Base-by-base conservation (phyloP, 73 alveolate genomes). In the Symbiodinium natans region DNA sequence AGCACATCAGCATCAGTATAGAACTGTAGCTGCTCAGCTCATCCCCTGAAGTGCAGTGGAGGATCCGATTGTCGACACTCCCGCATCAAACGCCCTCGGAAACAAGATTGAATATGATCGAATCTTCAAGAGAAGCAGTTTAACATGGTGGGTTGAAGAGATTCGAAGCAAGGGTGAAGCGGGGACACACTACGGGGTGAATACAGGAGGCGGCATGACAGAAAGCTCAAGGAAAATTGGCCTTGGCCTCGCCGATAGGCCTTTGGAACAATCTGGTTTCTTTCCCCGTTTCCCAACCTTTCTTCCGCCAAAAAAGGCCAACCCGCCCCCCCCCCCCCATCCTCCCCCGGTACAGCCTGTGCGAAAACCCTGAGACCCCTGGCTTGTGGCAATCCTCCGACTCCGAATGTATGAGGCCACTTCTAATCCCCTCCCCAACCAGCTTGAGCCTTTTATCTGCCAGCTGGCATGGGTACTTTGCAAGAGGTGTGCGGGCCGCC, bases 71-170 rank as follows among this genome's bases (percentile, higher is more conserved):
- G 97, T 90, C 56, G 48, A 74, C 40, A 90, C 97, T 40, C 97
- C 97, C 11, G 97, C 97, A 42, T 90, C 97, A 90, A 90, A 90
- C 6, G 97, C 73, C 97, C 97, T 87, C 19, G 71, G 95, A 68
- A 29, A 48, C 63, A 17, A 17, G 23, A 10, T 8, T 8, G 63
- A 17, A 48, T 8, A 48, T 8, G 63, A 10, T 8, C 63, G 8
- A 17, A 17, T 8, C 63, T 48, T 17, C 8, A 17, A 48, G 17
- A 48, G 63, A 48, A 17, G 63, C 23, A 48, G 63, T 8, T 48
- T 8, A 8, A 17, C 23, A 17, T 48, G 8, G 8, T 17, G 17
- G 23, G 8, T 17, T 10, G 17, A 48, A 48, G 63, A 17, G 63
- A 48, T 48, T 17, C 23, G 23, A 48, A 10, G 17, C 63, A 8